Evolutionary conservation across 2,329 filamentous ascomycete species (phyloP).

Genomic region (Neonectria magnoliae): DNA sequence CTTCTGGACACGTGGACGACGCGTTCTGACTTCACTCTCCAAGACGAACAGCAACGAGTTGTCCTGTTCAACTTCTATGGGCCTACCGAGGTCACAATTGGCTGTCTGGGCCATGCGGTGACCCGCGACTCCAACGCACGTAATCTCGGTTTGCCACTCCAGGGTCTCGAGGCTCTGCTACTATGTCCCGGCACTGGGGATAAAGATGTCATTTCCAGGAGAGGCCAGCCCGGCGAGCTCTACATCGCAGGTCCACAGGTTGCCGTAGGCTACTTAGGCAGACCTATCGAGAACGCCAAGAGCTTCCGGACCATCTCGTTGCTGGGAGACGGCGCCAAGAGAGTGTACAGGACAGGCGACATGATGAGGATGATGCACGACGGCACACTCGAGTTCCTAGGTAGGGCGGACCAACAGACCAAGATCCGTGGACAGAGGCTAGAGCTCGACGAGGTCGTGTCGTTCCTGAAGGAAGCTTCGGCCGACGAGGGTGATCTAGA

Average conservation of each 20-base stretch:
- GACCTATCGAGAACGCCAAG: slow-evolving; percentile 32
- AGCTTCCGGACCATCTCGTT: slow-evolving; percentile 7
- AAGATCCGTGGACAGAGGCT: slow-evolving; percentile 28
- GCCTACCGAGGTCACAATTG: slow-evolving; percentile 74
- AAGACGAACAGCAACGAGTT: slow-evolving; percentile 43
- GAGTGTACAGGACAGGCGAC: slow-evolving; percentile 30
- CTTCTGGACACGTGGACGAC: slow-evolving; percentile 70
- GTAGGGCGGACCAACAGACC: slow-evolving; percentile 25
- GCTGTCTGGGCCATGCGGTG: slow-evolving; percentile 49
- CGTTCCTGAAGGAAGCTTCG: not conserved
- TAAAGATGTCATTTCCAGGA: slow-evolving; percentile 25
- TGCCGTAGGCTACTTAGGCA: slow-evolving; percentile 55
- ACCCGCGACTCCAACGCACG: slow-evolving; percentile 21
- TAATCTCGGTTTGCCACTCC: not conserved
- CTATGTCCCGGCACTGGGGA: not conserved
- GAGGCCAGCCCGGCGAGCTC: slow-evolving; percentile 51
- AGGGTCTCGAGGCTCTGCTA: not conserved
- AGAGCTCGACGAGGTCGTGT: not conserved
- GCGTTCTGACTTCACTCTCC: slow-evolving; percentile 8
- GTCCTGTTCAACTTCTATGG: slow-evolving; percentile 54
- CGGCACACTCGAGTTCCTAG: slow-evolving; percentile 26
- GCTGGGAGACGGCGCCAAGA: slow-evolving; percentile 13
- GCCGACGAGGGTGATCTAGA: not conserved
- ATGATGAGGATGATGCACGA: slow-evolving; percentile 33
- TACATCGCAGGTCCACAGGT: slow-evolving; percentile 57